Conservation (phyloP, 352 stramenopile species). For the Pythium pyrilobum region DNA sequence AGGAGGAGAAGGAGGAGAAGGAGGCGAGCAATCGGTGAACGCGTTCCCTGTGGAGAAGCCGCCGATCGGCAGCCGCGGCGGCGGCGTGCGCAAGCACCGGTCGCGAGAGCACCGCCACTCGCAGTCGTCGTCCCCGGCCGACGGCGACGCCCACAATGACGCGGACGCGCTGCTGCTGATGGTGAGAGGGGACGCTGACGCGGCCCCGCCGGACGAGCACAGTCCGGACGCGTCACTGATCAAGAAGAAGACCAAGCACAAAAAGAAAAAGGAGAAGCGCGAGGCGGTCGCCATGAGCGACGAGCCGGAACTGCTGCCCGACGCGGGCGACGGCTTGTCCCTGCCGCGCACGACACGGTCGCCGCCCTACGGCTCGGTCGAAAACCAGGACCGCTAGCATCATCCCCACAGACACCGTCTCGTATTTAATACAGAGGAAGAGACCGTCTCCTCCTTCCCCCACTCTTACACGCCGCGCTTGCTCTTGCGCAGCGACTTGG, state of each 20-base stretch:
- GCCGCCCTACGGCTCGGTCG: background rate
- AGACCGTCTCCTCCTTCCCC: background rate
- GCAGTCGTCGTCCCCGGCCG: background rate
- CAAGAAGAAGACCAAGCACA: constrained; percentile 45
- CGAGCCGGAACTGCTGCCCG: constrained; percentile 12
- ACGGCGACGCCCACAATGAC: no score
- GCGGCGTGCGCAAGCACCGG: constrained; percentile 12
- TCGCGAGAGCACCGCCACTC: background rate
- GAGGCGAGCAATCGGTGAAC: no score
- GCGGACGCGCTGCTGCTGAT: background rate
- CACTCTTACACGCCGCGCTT: constrained; percentile 23
- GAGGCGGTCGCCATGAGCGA: constrained; percentile 23
- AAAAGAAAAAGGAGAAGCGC: constrained; percentile 62
- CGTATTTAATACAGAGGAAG: constrained; percentile 1
- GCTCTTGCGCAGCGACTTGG: constrained; percentile 26
- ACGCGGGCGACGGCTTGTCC: constrained; percentile 18
- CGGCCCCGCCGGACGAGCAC: background rate
- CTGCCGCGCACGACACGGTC: constrained; percentile 11
- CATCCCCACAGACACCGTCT: no score
- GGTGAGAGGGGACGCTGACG: background rate
- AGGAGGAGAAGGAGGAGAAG: no score
- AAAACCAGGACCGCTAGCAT: constrained; percentile 16
- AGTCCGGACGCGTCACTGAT: constrained; percentile 15
- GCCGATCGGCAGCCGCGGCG: constrained; percentile 14
- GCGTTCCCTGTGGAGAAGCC: constrained; percentile 22